Evolutionary conservation across 2,329 filamentous ascomycete species (phyloP).

Genomic region (Diaporthe batatas): DNA sequence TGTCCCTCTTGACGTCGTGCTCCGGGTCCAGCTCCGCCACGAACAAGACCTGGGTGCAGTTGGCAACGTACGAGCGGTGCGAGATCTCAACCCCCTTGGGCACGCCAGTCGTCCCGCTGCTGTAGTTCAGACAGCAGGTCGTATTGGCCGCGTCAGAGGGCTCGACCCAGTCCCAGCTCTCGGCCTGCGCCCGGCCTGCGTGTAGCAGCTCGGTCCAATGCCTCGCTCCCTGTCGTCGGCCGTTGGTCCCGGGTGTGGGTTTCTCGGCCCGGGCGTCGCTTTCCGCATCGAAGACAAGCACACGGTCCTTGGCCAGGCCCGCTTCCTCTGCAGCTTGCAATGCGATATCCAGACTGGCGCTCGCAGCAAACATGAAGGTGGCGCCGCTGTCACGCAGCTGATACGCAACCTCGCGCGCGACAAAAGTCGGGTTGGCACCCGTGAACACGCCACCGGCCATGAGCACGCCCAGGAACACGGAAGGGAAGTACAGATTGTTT

Average conservation of each 20-base stretch:
- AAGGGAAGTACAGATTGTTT: constrained; percentile 80
- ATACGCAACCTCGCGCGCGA: constrained; percentile 78
- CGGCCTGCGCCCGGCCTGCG: constrained; percentile 60
- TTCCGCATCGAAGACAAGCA: constrained; percentile 76
- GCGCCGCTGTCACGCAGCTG: constrained; percentile 81
- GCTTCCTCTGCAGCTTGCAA: constrained; percentile 73
- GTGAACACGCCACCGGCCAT: constrained; percentile 86
- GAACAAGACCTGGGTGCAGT: constrained; percentile 71
- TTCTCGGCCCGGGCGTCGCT: constrained; percentile 51
- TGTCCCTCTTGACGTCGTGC: constrained; percentile 56
- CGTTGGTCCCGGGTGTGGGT: constrained; percentile 45
- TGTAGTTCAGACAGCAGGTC: constrained; percentile 82
- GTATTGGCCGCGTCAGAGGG: constrained; percentile 63
- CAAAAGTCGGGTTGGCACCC: constrained; percentile 64
- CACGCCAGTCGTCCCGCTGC: constrained; percentile 81
- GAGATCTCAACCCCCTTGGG: constrained; percentile 88
- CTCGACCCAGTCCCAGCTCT: constrained; percentile 74
- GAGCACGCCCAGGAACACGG: constrained; percentile 77
- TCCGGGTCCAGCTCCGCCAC: constrained; percentile 61
- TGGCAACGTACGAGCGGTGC: constrained; percentile 82
- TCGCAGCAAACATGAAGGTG: constrained; percentile 74
- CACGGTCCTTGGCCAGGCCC: constrained; percentile 64
- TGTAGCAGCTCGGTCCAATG: constrained; percentile 77
- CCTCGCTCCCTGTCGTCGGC: constrained; percentile 56
- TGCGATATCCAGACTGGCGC: constrained; percentile 70